These are phyloP conservation scores for Cerrena zonata DNA, from an alignment of 1,284 basidiomycete species.

Conservation along the genomic window DNA sequence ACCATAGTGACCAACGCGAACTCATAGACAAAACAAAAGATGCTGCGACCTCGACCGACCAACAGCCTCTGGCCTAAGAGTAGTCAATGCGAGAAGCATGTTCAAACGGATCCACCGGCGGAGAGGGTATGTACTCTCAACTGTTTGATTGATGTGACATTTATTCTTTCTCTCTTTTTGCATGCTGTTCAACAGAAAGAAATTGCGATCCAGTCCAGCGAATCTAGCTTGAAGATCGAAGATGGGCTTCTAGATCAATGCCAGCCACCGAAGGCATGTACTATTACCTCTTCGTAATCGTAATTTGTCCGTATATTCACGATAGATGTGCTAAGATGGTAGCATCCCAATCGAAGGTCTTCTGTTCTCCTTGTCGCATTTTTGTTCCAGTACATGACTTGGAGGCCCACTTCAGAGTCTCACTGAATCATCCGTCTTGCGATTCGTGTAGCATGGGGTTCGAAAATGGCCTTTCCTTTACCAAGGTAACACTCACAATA, in stretches of 20 bases:
- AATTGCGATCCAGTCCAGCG: background rate
- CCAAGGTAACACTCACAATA: background rate
- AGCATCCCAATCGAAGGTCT: background rate
- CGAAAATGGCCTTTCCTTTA: slow-evolving; percentile 4
- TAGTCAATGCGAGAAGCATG: too few species aligned
- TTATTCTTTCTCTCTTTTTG: background rate
- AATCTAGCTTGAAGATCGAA: background rate
- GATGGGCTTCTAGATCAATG: background rate
- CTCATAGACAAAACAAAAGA: too few species aligned
- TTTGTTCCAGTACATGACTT: slow-evolving; percentile 9
- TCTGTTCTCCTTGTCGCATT: background rate
- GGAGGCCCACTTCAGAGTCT: slow-evolving; percentile 11
- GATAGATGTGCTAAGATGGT: background rate
- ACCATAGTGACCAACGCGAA: background rate
- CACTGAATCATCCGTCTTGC: slow-evolving; percentile 13
- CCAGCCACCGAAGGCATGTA: background rate
- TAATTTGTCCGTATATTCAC: background rate
- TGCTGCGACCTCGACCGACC: too few species aligned
- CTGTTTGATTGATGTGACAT: background rate
- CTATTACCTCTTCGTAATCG: background rate
- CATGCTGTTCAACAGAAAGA: background rate
- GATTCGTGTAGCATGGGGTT: slow-evolving; percentile 13
- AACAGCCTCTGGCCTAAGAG: too few species aligned
- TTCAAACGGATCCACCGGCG: too few species aligned
- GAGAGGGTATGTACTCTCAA: background rate